Base-by-base conservation (phyloP, 768 basidiomycete species). In the Rhizopogon vulgaris region DNA sequence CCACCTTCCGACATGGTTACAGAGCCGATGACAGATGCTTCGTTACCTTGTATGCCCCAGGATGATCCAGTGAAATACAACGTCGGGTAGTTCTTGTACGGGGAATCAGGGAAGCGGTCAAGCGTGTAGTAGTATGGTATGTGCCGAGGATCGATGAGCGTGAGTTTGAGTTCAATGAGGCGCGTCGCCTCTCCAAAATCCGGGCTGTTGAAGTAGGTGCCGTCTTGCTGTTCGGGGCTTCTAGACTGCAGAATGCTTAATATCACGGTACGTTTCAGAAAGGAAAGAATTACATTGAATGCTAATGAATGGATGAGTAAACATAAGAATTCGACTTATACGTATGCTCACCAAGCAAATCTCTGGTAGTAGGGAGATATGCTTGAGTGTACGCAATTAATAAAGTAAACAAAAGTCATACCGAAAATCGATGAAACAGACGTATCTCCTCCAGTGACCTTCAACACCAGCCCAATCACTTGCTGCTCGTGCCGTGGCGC, bases 391-490 rank as follows among this genome's bases (percentile, higher is more conserved):
- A 48, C 51, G 76, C 75, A 71, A 51, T 76, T n/a, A 78, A 56
- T 72, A 24, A 74, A 74, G 52, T n/a, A 38, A 25, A 4, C 8
- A 51, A 54, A 38, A 48, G 32, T 56, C 65, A 30, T 52, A 84
- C 85, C 83, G 75, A 64, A 87, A 87, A 69, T 89, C 87, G 83
- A 88, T 83, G 58, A 86, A 89, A 54, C 79, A 87, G 17, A 89
- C 80, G 54, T 83, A 81, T 64, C 87, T 71, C 56, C 78, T 72
- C 87, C 87, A 90, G n/a, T 73, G 77, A 6, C 87, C 87, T 64
- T 83, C 80, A 3, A 88, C 76, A 10, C 85, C 85, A 17, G 86
- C 85, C 88, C 88, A 90, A 61, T 88, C 86, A 17, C 60, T 57
- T 7, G 63, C 57, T 37, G 58, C 36, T 39, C 64, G 63, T 38